phyloP scores from a whole-genome alignment of 1,284 basidiomycete genomes.

The Schizophyllum amplum region DNA sequence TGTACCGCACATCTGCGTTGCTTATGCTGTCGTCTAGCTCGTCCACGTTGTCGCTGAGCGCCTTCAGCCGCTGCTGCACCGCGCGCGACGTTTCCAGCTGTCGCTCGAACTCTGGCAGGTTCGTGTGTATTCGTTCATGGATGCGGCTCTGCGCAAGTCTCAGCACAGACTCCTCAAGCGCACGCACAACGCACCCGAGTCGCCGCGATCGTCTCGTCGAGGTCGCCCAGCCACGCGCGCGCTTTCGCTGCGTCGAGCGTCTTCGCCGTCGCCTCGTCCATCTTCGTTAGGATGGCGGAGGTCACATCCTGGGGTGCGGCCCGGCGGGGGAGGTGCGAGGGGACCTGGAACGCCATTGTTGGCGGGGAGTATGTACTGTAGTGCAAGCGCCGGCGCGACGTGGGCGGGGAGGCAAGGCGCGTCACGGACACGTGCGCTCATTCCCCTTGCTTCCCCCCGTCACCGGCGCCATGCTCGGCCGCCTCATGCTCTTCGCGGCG shows the following conservation, averaged over 20 bases:
- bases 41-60: slow-evolving; percentile 46
- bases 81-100: slow-evolving; percentile 56
- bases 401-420: slow-evolving; percentile 15
- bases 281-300: slow-evolving; percentile 57
- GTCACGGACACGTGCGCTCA: background rate
- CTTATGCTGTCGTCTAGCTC: slow-evolving; percentile 40
- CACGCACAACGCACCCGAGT: slow-evolving; percentile 46
- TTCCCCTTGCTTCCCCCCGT: slow-evolving; percentile 3
- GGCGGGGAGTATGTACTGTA: background rate
- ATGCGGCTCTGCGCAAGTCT: slow-evolving; percentile 41
- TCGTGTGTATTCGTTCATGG: slow-evolving; percentile 57
- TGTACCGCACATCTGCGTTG: slow-evolving; percentile 44
- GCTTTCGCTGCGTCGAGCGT: slow-evolving; percentile 52
- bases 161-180: background rate
- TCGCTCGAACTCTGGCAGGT: slow-evolving; percentile 53
- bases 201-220: slow-evolving; percentile 55
- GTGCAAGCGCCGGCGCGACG: slow-evolving; percentile 15
- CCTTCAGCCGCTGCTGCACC: slow-evolving; percentile 49
- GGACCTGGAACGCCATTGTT: slow-evolving; percentile 64
- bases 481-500: slow-evolving; percentile 36
- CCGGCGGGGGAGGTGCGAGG: slow-evolving; percentile 56
- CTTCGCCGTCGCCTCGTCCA: slow-evolving; percentile 51
- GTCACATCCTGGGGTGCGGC: slow-evolving; percentile 52
- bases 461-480: slow-evolving; percentile 32
- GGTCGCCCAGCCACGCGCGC: slow-evolving; percentile 59